These are phyloP conservation scores for Scheffersomyces lignosus DNA, from an alignment of 805 yeast genomes.

Conservation along the genomic window DNA sequence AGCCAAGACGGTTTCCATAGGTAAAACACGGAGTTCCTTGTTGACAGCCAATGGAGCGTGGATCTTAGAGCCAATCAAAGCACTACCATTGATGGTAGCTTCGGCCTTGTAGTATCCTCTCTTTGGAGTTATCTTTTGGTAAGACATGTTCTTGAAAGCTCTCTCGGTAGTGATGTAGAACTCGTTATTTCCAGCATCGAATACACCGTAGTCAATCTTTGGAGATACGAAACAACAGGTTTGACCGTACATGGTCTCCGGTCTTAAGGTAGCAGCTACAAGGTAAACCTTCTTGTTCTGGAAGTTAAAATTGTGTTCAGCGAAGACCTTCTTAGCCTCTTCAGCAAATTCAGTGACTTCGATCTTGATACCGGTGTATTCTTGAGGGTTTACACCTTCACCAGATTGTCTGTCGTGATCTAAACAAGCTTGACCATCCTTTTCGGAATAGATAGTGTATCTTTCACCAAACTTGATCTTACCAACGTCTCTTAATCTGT, in stretches of 20 bases:
- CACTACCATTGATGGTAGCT: constrained; percentile 63
- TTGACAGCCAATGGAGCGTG: constrained; percentile 77
- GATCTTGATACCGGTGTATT: constrained; percentile 91
- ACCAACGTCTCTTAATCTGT: constrained; percentile 76
- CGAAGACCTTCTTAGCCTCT: constrained; percentile 55
- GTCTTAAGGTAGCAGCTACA: constrained; percentile 96
- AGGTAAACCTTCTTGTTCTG: constrained; percentile 67
- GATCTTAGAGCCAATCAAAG: constrained; percentile 82
- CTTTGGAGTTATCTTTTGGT: constrained; percentile 86
- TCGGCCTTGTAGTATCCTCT: constrained; percentile 75
- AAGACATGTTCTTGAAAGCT: constrained; percentile 96
- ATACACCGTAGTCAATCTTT: constrained; percentile 87
- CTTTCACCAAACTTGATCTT: constrained; percentile 98
- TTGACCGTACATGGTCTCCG: constrained; percentile 99
- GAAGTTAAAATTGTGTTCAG: constrained; percentile 47
- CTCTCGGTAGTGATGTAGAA: constrained; percentile 87
- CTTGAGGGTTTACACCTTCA: constrained; percentile 97
- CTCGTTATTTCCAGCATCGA: constrained; percentile 72
- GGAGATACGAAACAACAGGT: constrained; percentile 98
- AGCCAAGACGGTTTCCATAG: constrained; percentile 96
- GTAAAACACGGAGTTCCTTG: constrained; percentile 76
- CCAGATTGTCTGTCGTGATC: constrained; percentile 98
- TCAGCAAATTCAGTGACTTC: constrained; percentile 59
- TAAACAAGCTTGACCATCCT: constrained; percentile 99
- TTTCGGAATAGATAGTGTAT: constrained; percentile 94